phyloP scores from a whole-genome alignment of 441 rosid genomes.

The Gossypium trilobum region DNA sequence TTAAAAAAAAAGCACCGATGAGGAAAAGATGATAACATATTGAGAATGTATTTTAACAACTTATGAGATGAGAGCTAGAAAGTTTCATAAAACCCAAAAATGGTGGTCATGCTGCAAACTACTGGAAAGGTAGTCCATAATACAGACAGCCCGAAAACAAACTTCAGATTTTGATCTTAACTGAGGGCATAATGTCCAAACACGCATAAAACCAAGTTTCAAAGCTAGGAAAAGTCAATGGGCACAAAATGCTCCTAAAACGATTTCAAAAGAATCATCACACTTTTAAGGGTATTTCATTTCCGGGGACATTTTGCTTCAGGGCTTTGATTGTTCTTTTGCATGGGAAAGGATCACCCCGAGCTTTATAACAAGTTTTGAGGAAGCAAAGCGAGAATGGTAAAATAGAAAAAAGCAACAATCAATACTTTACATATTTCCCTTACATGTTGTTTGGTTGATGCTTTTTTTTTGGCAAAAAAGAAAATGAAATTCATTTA shows the following conservation, averaged over 20 bases:
- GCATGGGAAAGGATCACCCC: no score
- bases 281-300: background rate
- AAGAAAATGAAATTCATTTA: no score
- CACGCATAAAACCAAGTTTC: background rate
- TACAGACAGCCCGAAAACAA: background rate
- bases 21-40: background rate
- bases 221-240: background rate
- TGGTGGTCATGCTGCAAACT: background rate
- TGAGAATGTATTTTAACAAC: background rate
- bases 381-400: no score
- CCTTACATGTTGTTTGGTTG: no score
- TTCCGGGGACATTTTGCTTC: no score
- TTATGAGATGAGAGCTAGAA: background rate
- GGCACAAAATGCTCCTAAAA: background rate
- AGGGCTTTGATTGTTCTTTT: no score
- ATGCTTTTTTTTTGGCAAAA: no score
- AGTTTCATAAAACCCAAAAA: background rate
- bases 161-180: background rate
- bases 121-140: background rate
- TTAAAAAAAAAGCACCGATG: background rate
- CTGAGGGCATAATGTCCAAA: background rate
- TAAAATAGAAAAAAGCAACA: no score
- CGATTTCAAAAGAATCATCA: background rate
- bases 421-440: no score
- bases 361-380: no score